Evolutionary conservation across 257 asterid genomes (phyloP).

Genomic region (Fraxinus anomala): DNA sequence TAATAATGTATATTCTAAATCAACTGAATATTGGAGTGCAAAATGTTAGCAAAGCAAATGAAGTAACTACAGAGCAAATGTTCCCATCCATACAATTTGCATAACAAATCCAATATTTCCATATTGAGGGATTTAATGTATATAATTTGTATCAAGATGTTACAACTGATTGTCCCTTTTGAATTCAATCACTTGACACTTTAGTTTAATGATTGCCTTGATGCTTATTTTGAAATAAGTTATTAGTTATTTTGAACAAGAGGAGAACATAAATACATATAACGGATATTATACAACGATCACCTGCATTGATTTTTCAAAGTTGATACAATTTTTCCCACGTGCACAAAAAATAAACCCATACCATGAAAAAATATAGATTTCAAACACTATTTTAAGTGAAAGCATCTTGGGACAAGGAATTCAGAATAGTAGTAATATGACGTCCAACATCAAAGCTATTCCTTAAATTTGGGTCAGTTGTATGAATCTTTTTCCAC

Average conservation of each 20-base stretch:
- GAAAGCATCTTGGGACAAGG: too few relatives aligned
- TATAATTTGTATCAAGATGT: neutral
- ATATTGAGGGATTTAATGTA: neutral
- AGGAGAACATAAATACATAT: neutral
- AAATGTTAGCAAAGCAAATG: neutral
- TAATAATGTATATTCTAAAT: too few relatives aligned
- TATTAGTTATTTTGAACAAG: neutral
- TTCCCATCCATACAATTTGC: neutral
- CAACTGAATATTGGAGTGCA: neutral
- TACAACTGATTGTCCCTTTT: neutral
- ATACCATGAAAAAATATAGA: neutral
- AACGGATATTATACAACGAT: neutral
- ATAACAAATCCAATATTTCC: neutral
- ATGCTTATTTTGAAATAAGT: neutral
- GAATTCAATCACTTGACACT: neutral
- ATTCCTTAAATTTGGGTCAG: neutral
- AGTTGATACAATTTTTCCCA: neutral
- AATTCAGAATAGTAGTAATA: too few relatives aligned
- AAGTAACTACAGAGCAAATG: too few relatives aligned
- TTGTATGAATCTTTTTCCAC: neutral
- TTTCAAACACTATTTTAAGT: neutral
- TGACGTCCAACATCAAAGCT: too few relatives aligned
- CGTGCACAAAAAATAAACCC: neutral
- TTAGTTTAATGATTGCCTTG: neutral
- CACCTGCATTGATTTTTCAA: conserved; percentile 12